Evolutionary conservation across 192 early-diverging fungal species (phyloP).

Genomic region (Coemansia sp.): DNA sequence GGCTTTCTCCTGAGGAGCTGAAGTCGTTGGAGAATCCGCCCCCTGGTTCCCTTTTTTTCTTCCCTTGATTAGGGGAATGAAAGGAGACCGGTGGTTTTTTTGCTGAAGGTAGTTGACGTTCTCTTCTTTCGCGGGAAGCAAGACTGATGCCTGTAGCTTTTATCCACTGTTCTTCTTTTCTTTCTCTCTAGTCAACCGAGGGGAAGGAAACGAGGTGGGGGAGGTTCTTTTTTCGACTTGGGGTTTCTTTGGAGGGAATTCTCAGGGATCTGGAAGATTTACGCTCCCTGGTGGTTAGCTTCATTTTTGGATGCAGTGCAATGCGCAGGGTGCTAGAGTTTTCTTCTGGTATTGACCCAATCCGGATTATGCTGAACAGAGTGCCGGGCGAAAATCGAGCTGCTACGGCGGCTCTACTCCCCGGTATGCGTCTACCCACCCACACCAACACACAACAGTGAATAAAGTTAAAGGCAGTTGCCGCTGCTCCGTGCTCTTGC

Average conservation of each 20-base stretch:
- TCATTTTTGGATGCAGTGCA: conserved; percentile 43
- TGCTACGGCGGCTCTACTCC: too few species aligned
- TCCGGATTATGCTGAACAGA: conserved; percentile 49
- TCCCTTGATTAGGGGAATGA: neutral
- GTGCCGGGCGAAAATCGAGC: neutral
- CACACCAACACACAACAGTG: neutral
- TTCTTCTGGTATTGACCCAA: conserved; percentile 33
- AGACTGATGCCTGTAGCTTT: neutral
- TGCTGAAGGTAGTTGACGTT: neutral
- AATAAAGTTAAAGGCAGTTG: neutral
- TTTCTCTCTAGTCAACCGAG: too few species aligned
- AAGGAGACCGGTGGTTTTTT: too few species aligned
- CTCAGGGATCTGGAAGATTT: conserved; percentile 12
- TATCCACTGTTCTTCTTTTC: neutral
- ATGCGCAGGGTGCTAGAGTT: conserved; percentile 44
- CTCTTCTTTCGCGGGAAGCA: neutral
- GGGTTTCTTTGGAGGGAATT: neutral
- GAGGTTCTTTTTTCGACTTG: neutral
- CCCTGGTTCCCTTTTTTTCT: neutral
- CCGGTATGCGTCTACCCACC: conserved; percentile 36
- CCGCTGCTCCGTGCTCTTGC: too few species aligned
- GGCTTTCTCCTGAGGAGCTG: too few species aligned
- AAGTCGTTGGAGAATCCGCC: too few species aligned
- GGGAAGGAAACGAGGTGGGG: neutral
- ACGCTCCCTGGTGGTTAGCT: conserved; percentile 37